Evolutionary conservation across 169 alveolate species (phyloP).

Genomic region (Plasmodium inui): DNA sequence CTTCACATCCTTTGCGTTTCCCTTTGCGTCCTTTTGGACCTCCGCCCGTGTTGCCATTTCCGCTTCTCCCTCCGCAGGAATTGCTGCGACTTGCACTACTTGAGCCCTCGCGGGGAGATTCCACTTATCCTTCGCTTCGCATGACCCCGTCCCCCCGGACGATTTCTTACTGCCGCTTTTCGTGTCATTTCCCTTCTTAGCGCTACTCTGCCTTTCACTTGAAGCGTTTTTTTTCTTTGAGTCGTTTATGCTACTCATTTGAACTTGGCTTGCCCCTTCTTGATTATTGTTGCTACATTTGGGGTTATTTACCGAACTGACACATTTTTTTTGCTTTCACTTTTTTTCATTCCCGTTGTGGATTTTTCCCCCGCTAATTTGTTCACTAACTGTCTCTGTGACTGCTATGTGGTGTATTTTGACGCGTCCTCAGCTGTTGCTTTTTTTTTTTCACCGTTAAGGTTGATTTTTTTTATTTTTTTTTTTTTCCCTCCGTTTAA

Average conservation of each 20-base stretch:
- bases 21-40: not conserved
- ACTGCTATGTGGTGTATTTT: not conserved
- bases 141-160: not conserved
- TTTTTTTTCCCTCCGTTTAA: not conserved
- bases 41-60: not conserved
- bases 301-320: not conserved
- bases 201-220: not conserved
- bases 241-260: not conserved
- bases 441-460: not conserved
- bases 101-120: not conserved
- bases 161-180: not conserved
- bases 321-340: not conserved
- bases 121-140: not conserved
- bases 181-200: not conserved
- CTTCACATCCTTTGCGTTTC: not conserved
- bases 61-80: not conserved
- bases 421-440: not conserved
- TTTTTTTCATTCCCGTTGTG: slow-evolving; percentile 7
- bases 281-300: not conserved
- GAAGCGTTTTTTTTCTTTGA: not conserved
- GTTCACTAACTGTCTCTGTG: not conserved
- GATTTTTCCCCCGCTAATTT: not conserved
- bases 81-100: not conserved
- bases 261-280: not conserved
- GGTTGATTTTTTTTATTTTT: not conserved